These are phyloP conservation scores for Suillus variegatus DNA, from an alignment of 768 basidiomycete species.

Conservation along the genomic window DNA sequence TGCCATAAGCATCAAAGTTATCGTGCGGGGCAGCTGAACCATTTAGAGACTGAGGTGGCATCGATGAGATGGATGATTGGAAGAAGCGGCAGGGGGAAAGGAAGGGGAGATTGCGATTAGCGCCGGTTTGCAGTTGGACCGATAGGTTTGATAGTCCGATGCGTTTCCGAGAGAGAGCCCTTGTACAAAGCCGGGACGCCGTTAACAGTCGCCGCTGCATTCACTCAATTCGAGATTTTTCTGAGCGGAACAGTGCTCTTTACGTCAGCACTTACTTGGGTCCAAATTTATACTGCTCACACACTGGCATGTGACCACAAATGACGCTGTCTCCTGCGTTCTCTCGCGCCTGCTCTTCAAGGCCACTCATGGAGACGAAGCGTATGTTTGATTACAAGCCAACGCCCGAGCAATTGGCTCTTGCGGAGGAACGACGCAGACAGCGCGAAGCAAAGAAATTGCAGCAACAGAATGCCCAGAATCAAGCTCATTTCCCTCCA, in stretches of 20 bases:
- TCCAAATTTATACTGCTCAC: not conserved
- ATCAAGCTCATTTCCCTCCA: slow-evolving; percentile 6
- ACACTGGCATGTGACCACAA: not conserved
- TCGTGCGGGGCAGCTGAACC: slow-evolving; percentile 18
- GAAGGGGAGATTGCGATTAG: slow-evolving; percentile 6
- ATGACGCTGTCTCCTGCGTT: not conserved
- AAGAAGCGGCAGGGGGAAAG: slow-evolving; percentile 9
- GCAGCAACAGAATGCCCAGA: slow-evolving; percentile 22
- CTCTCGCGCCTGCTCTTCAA: not conserved
- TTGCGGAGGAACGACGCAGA: slow-evolving; percentile 45
- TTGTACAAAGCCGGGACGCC: slow-evolving; percentile 16
- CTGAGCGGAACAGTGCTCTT: not conserved
- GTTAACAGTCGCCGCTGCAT: slow-evolving; percentile 41
- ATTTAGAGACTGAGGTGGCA: slow-evolving; percentile 26
- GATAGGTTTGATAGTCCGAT: not conserved
- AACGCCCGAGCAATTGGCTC: slow-evolving; percentile 58
- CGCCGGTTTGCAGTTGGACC: slow-evolving; percentile 4
- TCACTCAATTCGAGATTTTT: slow-evolving; percentile 17
- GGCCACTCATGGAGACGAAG: slow-evolving; percentile 3
- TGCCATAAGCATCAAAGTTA: slow-evolving; percentile 51
- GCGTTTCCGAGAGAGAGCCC: slow-evolving; percentile 16
- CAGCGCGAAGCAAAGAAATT: slow-evolving; percentile 49
- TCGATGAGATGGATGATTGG: slow-evolving; percentile 26
- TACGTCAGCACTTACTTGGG: slow-evolving; percentile 6
- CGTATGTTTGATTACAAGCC: slow-evolving; percentile 22